phyloP scores from a whole-genome alignment of 495 filamentous ascomycete genomes.

The Pseudevernia furfuracea region DNA sequence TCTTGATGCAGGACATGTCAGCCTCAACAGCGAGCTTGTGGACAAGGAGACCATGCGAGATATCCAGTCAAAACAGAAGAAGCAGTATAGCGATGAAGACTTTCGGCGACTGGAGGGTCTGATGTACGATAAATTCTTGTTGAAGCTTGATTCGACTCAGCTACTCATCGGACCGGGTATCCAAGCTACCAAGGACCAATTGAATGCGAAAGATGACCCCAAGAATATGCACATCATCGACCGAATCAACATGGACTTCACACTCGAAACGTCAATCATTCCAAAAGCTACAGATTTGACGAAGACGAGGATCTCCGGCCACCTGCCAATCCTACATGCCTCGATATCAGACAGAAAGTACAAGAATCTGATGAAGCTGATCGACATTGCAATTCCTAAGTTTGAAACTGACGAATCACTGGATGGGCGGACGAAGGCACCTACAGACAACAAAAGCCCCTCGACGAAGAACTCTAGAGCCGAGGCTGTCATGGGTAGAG shows the following conservation, averaged over 20 bases:
- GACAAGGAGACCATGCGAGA: slow-evolving; percentile 82
- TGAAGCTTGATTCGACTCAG: slow-evolving; percentile 90
- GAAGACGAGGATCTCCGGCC: slow-evolving; percentile 80
- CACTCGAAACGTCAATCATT: slow-evolving; percentile 83
- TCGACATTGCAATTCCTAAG: slow-evolving; percentile 89
- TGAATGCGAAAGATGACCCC: slow-evolving; percentile 57
- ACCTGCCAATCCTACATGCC: slow-evolving; percentile 85
- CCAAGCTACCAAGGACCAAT: slow-evolving; percentile 78
- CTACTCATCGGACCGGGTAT: slow-evolving; percentile 92
- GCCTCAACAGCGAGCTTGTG: slow-evolving; percentile 85
- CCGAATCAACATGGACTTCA: slow-evolving; percentile 92
- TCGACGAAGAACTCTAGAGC: slow-evolving; percentile 27
- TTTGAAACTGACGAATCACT: slow-evolving; percentile 50
- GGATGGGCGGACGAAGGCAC: slow-evolving; percentile 21
- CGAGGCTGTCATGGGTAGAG: slow-evolving; percentile 37
- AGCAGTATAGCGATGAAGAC: slow-evolving; percentile 81
- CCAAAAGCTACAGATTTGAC: slow-evolving; percentile 92
- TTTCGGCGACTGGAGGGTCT: slow-evolving; percentile 76
- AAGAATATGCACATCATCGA: slow-evolving; percentile 87
- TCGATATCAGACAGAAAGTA: slow-evolving; percentile 91
- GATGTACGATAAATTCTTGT: slow-evolving; percentile 91
- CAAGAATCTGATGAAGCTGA: slow-evolving; percentile 89
- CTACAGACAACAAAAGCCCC: slow-evolving; percentile 26
- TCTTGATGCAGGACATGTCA: slow-evolving; percentile 90
- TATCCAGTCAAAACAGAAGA: slow-evolving; percentile 82